phyloP scores from a whole-genome alignment of 129 eudicot genomes.

The Silybum marianum region DNA sequence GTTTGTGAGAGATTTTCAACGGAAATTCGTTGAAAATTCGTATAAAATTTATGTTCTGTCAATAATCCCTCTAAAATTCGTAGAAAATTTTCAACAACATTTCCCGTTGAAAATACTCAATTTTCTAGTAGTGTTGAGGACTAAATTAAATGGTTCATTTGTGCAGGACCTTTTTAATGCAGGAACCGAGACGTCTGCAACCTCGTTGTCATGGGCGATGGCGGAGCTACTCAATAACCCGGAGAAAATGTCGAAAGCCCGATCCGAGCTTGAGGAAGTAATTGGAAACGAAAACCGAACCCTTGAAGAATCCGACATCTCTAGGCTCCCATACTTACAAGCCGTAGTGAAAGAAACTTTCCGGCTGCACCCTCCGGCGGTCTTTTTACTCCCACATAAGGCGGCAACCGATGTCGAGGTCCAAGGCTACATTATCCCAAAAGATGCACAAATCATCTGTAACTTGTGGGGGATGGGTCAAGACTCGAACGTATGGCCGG shows the following conservation, averaged over 20 bases:
- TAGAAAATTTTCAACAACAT: no score
- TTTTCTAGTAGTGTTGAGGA: no score
- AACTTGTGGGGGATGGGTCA: constrained; percentile 37
- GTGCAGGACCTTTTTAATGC: constrained; percentile 42
- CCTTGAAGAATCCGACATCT: constrained; percentile 33
- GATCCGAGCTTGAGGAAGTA: constrained; percentile 25
- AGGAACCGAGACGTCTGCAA: constrained; percentile 46
- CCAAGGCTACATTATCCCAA: constrained; percentile 33
- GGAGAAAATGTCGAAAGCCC: neutral
- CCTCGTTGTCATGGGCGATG: constrained; percentile 17
- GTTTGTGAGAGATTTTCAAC: no score
- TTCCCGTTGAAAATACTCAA: no score
- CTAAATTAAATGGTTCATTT: no score
- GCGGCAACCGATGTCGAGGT: constrained; percentile 23
- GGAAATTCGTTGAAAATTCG: no score
- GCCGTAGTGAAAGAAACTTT: constrained; percentile 40
- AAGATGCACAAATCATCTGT: constrained; percentile 30
- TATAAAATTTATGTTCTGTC: no score
- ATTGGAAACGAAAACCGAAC: neutral
- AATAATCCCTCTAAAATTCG: no score
- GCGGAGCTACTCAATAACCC: constrained; percentile 18
- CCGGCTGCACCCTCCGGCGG: constrained; percentile 37
- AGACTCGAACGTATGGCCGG: constrained; percentile 28
- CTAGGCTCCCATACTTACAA: constrained; percentile 34
- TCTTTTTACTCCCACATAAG: constrained; percentile 32